Conservation (phyloP, 2,329 filamentous ascomycete species). For the Mycosphaerella arachidis region DNA sequence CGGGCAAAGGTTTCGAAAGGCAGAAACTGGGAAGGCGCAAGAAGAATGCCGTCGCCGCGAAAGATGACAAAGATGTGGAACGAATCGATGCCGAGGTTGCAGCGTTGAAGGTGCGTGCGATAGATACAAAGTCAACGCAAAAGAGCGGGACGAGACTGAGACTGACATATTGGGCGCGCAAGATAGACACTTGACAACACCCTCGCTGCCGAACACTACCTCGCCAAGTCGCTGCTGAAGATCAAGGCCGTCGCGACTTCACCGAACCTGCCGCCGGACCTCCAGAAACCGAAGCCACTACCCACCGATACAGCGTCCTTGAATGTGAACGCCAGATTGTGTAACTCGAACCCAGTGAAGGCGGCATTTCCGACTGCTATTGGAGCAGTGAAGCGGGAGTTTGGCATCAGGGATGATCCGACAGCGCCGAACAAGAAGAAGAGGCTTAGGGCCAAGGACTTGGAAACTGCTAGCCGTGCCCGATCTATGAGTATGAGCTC, state of each 20-base stretch:
- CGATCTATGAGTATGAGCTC: background rate
- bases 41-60: constrained; percentile 49
- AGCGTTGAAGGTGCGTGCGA: constrained; percentile 49
- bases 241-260: constrained; percentile 54
- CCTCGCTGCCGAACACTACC: constrained; percentile 48
- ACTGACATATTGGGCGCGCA: background rate
- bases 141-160: constrained; percentile 7
- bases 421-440: constrained; percentile 22
- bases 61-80: constrained; percentile 46
- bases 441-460: constrained; percentile 27
- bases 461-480: constrained; percentile 6
- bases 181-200: constrained; percentile 48
- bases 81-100: constrained; percentile 61
- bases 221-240: constrained; percentile 54
- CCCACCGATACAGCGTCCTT: constrained; percentile 44
- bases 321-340: constrained; percentile 57
- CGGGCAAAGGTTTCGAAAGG: constrained; percentile 70
- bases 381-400: constrained; percentile 38
- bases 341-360: constrained; percentile 56
- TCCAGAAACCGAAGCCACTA: constrained; percentile 37
- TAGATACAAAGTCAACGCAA: background rate
- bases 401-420: constrained; percentile 30
- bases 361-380: constrained; percentile 48
- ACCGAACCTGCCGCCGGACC: constrained; percentile 42
- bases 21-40: constrained; percentile 65